These are phyloP conservation scores for Triadica sebifera DNA, from an alignment of 345 rosid genomes.

Conservation along the genomic window DNA sequence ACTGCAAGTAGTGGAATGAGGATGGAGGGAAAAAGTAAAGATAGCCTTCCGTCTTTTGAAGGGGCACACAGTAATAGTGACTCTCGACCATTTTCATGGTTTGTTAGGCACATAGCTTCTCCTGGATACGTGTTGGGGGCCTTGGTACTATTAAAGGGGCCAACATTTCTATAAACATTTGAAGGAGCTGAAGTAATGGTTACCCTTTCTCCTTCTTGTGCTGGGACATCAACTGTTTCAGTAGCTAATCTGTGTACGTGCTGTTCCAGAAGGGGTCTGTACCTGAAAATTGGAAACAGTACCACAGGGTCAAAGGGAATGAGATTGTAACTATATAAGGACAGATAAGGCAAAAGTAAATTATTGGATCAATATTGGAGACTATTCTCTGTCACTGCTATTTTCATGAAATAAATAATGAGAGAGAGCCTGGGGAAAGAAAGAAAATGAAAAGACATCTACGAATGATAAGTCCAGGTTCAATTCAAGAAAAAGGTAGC, in stretches of 20 bases:
- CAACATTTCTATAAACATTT: slow-evolving; percentile 65
- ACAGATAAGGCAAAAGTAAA: not conserved
- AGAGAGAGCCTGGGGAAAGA: not conserved
- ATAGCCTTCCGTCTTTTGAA: slow-evolving; percentile 52
- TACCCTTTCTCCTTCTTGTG: slow-evolving; percentile 94
- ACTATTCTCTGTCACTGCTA: not conserved
- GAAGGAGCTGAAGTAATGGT: slow-evolving; percentile 83
- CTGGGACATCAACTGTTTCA: slow-evolving; percentile 84
- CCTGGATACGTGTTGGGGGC: slow-evolving; percentile 71
- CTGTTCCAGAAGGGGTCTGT: slow-evolving; percentile 78
- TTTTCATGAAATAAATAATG: not conserved
- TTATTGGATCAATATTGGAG: not conserved
- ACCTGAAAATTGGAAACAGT: slow-evolving; percentile 45
- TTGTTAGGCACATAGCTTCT: slow-evolving; percentile 88
- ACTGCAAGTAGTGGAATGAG: slow-evolving; percentile 68
- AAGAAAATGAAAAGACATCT: not conserved
- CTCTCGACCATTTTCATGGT: slow-evolving; percentile 74
- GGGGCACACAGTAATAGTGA: slow-evolving; percentile 70
- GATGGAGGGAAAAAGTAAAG: slow-evolving; percentile 57
- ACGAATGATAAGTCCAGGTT: not conserved
- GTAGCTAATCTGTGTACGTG: slow-evolving; percentile 93
- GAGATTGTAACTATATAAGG: not conserved
- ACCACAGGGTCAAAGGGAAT: not conserved
- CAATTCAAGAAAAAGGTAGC: too few relatives aligned
- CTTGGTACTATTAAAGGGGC: slow-evolving; percentile 82